A percentile compares a stretch with the other conserved stretches of the same genome.
Evolutionary conservation across 352 stramenopile genomes (phyloP).

Genomic region (Pythium volutum): DNA sequence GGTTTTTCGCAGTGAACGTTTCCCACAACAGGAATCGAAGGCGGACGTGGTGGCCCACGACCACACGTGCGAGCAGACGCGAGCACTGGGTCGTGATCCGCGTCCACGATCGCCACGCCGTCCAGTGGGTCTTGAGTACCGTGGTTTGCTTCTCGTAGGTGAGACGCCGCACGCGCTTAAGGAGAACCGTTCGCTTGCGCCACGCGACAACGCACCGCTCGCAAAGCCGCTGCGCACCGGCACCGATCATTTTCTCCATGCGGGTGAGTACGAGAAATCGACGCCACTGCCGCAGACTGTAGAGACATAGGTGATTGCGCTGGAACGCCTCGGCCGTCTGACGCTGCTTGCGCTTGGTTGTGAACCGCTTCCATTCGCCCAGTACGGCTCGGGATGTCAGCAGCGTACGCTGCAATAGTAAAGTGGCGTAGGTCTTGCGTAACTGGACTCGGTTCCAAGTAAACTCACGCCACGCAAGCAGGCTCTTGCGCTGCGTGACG

Average conservation of each 20-base stretch:
- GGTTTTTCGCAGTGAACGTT: slow-evolving; percentile 29
- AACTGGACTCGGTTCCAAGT: slow-evolving; percentile 17
- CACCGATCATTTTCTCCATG: slow-evolving; percentile 47
- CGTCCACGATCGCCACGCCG: slow-evolving; percentile 36
- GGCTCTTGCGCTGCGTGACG: slow-evolving; percentile 33
- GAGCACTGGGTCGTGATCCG: slow-evolving; percentile 27
- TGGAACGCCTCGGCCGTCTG: background rate
- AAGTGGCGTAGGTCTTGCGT: slow-evolving; percentile 22
- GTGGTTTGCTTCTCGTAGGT: slow-evolving; percentile 9
- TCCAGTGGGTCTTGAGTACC: slow-evolving; percentile 22
- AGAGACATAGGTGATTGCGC: background rate
- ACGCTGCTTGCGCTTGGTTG: slow-evolving; percentile 10
- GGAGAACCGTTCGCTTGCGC: slow-evolving; percentile 31
- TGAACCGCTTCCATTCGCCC: slow-evolving; percentile 28
- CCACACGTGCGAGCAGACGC: slow-evolving; percentile 36
- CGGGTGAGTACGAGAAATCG: slow-evolving; percentile 44
- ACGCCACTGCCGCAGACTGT: slow-evolving; percentile 33
- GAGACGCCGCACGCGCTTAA: slow-evolving; percentile 27
- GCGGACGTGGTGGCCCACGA: slow-evolving; percentile 32
- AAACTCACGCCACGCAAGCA: slow-evolving; percentile 36
- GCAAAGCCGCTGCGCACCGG: slow-evolving; percentile 21
- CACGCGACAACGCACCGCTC: slow-evolving; percentile 41
- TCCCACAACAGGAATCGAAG: slow-evolving; percentile 61
- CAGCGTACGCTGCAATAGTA: slow-evolving; percentile 30
- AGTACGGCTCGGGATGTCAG: slow-evolving; percentile 33